phyloP scores from a whole-genome alignment of 208 protist genomes.

The Phytomonas francai region DNA sequence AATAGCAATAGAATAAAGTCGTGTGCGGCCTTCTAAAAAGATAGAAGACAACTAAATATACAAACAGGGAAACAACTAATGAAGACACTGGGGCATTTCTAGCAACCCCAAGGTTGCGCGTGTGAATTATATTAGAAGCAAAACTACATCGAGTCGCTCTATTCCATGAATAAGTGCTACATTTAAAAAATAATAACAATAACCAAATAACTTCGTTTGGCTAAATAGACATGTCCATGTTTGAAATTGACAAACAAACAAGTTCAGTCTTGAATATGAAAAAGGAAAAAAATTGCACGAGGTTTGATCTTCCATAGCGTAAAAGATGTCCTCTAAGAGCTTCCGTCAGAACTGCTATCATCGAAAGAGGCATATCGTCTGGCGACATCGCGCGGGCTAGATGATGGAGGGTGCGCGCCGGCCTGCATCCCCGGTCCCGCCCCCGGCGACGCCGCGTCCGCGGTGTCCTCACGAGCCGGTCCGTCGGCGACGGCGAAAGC shows the following conservation, averaged over 20 bases:
- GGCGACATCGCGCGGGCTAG: background rate
- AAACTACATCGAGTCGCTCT: constrained; percentile 1
- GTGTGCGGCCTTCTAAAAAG: background rate
- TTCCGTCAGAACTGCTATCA: background rate
- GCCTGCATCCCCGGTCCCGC: background rate
- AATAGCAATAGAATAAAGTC: background rate
- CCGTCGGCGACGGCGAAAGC: background rate
- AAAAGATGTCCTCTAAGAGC: background rate
- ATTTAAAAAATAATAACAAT: background rate
- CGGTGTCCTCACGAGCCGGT: background rate
- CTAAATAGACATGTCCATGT: background rate
- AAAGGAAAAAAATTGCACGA: background rate
- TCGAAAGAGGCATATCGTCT: background rate
- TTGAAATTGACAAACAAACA: background rate
- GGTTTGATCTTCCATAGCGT: background rate
- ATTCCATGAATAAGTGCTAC: background rate
- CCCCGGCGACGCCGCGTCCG: background rate
- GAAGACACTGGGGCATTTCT: background rate
- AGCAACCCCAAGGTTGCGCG: background rate
- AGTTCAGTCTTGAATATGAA: background rate
- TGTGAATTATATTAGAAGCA: constrained; percentile 2
- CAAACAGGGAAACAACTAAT: background rate
- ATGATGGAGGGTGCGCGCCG: background rate
- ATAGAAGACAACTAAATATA: background rate
- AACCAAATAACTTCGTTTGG: background rate